phyloP scores from a whole-genome alignment of 495 filamentous ascomycete genomes.

The Aspergillus coremiiformis region DNA sequence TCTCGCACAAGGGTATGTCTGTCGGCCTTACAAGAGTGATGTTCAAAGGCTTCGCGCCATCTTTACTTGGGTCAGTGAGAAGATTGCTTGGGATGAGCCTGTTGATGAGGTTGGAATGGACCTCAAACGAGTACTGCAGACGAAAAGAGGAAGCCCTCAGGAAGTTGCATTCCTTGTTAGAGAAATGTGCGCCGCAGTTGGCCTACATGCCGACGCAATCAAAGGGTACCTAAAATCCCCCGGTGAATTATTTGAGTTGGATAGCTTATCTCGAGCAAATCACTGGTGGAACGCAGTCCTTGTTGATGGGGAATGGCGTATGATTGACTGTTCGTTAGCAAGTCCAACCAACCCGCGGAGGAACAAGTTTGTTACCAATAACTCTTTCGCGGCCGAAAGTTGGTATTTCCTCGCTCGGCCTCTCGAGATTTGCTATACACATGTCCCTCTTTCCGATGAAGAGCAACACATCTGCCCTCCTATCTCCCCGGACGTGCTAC shows the following conservation, averaged over 20 bases:
- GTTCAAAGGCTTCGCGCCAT: conserved; percentile 89
- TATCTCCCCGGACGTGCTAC: conserved; percentile 70
- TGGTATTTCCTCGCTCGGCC: conserved; percentile 92
- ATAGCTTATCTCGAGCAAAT: conserved; percentile 67
- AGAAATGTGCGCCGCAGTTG: conserved; percentile 91
- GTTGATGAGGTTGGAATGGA: conserved; percentile 72
- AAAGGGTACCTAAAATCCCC: conserved; percentile 85
- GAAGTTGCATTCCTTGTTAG: conserved; percentile 82
- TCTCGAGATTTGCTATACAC: conserved; percentile 85
- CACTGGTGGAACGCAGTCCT: conserved; percentile 99
- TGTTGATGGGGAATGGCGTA: conserved; percentile 90
- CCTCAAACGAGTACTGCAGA: conserved; percentile 72
- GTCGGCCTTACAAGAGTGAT: conserved; percentile 89
- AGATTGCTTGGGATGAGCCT: conserved; percentile 93
- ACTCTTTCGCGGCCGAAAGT: conserved; percentile 62
- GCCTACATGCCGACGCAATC: conserved; percentile 76
- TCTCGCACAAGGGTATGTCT: conserved; percentile 86
- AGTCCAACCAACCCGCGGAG: conserved; percentile 82
- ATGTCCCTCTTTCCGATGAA: conserved; percentile 73
- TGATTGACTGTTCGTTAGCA: conserved; percentile 92
- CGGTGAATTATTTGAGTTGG: conserved; percentile 72
- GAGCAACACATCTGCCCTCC: conserved; percentile 93
- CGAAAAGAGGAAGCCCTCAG: conserved; percentile 76
- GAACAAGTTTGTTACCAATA: conserved; percentile 63
- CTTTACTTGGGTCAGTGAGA: conserved; percentile 94